phyloP scores from a whole-genome alignment of 495 filamentous ascomycete genomes.

The Aspergillus mulundensis region DNA sequence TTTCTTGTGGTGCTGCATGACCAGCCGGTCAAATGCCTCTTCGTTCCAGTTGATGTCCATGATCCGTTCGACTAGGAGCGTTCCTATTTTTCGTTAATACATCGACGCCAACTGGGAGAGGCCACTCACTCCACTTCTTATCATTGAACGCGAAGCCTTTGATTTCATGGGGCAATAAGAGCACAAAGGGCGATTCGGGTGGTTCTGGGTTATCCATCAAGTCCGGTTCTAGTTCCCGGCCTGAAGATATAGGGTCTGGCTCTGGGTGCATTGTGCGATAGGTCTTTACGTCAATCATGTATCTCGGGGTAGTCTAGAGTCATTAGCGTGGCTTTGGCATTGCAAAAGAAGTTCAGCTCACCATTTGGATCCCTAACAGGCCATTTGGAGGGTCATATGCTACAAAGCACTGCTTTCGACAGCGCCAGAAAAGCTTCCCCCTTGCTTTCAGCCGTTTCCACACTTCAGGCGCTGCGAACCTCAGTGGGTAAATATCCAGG shows the following conservation, averaged over 20 bases:
- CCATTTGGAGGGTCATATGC: neutral
- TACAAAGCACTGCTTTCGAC: neutral
- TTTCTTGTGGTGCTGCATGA: conserved; percentile 49
- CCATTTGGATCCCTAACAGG: neutral
- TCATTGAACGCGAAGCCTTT: conserved; percentile 30
- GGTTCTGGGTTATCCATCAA: neutral
- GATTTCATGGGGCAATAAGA: conserved; percentile 29
- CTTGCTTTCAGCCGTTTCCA: neutral
- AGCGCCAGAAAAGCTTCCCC: neutral
- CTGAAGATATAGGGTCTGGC: neutral
- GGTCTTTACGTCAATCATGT: neutral
- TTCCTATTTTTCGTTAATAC: neutral
- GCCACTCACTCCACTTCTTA: conserved; percentile 37
- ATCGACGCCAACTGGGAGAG: no score
- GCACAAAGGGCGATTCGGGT: conserved; percentile 1
- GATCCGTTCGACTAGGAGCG: conserved; percentile 20
- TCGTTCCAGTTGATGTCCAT: conserved; percentile 45
- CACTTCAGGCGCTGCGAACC: neutral
- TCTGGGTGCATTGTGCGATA: neutral
- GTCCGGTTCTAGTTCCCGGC: neutral
- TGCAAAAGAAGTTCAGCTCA: no score
- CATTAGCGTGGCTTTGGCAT: no score
- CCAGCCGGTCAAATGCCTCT: conserved; percentile 48
- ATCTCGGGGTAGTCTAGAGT: neutral
- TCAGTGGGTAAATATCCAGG: neutral